Conservation (phyloP, 2,329 filamentous ascomycete genomes). For the Penicillium italicum region DNA sequence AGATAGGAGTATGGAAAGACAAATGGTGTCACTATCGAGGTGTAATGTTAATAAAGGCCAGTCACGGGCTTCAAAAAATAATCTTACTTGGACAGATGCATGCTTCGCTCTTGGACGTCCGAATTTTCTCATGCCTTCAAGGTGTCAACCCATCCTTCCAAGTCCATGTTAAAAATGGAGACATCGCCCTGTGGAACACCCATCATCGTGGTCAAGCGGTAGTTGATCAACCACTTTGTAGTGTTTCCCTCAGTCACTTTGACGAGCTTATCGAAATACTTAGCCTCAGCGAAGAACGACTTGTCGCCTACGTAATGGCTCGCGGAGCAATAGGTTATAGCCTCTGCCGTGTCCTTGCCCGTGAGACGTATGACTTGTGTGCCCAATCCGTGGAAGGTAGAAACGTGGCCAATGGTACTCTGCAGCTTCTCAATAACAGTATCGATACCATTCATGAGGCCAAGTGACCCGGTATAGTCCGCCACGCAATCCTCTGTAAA, state of each 20-base stretch:
- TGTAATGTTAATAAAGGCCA: background rate
- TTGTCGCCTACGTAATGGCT: background rate
- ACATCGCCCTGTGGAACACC: background rate
- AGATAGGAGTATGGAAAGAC: too few species aligned
- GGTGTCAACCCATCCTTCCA: background rate
- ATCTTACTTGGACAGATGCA: background rate
- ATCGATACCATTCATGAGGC: background rate
- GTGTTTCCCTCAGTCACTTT: background rate
- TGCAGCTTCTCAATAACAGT: background rate
- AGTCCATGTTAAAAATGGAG: background rate
- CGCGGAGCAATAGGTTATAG: background rate
- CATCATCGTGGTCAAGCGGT: slow-evolving; percentile 2
- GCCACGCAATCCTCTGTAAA: background rate
- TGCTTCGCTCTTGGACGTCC: background rate
- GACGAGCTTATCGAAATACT: background rate
- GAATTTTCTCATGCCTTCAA: background rate
- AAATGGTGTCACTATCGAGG: background rate
- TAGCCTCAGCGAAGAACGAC: background rate
- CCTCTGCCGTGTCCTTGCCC: background rate
- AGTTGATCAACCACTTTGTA: background rate
- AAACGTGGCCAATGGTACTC: background rate
- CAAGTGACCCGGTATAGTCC: background rate
- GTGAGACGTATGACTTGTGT: background rate
- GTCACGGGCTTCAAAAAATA: background rate
- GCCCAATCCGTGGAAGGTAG: background rate